Conservation (phyloP, 2,329 filamentous ascomycete species). For the Colletotrichum siamense region DNA sequence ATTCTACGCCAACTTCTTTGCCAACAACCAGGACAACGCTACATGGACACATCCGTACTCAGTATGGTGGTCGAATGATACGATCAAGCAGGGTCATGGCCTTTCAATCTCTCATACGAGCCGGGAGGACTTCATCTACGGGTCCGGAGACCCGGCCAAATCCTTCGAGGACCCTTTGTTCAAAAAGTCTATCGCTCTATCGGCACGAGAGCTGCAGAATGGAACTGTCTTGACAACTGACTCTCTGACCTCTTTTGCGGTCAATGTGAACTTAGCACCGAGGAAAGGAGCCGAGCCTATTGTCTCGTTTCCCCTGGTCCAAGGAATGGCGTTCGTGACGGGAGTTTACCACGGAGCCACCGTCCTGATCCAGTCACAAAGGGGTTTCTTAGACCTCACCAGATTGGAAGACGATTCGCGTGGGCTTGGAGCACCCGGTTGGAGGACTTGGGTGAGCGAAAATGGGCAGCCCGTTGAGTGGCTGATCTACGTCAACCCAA, state of each 20-base stretch:
- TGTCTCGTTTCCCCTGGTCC: slow-evolving; percentile 75
- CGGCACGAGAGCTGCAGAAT: slow-evolving; percentile 68
- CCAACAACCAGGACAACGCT: slow-evolving; percentile 67
- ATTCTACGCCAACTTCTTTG: slow-evolving; percentile 75
- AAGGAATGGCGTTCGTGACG: slow-evolving; percentile 82
- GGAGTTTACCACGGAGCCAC: slow-evolving; percentile 63
- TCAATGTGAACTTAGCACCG: slow-evolving; percentile 63
- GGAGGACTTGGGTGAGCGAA: neutral
- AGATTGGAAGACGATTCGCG: slow-evolving; percentile 28
- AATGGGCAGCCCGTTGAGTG: neutral
- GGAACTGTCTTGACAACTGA: slow-evolving; percentile 56
- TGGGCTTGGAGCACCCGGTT: slow-evolving; percentile 28
- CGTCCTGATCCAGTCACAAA: slow-evolving; percentile 70
- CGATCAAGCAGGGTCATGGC: slow-evolving; percentile 53
- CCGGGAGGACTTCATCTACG: slow-evolving; percentile 64
- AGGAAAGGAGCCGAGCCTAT: slow-evolving; percentile 51
- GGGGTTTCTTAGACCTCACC: slow-evolving; percentile 69
- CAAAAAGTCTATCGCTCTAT: slow-evolving; percentile 76
- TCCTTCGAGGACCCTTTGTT: slow-evolving; percentile 3
- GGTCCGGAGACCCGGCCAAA: slow-evolving; percentile 69
- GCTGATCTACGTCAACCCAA: slow-evolving; percentile 47
- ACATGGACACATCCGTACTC: slow-evolving; percentile 74
- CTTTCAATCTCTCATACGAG: slow-evolving; percentile 74
- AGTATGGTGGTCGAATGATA: slow-evolving; percentile 64
- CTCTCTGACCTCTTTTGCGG: slow-evolving; percentile 54